These are phyloP conservation scores for Aspergillus intermedius DNA, from an alignment of 2,329 filamentous ascomycete genomes.

Conservation along the genomic window DNA sequence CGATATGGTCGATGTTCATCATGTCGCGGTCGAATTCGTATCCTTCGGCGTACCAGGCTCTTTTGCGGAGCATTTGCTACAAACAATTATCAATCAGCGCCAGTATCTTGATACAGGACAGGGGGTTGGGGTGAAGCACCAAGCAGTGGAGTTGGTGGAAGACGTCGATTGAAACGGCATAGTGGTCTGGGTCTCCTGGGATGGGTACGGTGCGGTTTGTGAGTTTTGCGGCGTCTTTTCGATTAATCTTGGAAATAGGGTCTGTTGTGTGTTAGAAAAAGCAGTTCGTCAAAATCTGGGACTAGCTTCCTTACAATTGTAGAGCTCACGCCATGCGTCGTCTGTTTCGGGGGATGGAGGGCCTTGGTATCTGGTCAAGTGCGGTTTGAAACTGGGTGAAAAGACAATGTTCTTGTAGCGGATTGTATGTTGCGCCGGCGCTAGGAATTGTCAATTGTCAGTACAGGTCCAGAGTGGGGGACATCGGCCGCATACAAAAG, in stretches of 20 bases:
- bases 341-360: conserved; percentile 5
- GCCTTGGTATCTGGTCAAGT: conserved; percentile 6
- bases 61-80: conserved; percentile 1
- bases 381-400: conserved; percentile 1
- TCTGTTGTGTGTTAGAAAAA: background rate
- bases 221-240: conserved; percentile 4
- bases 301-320: background rate
- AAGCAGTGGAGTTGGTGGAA: conserved; percentile 21
- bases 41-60: background rate
- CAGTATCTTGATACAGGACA: background rate
- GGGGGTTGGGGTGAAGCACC: conserved; percentile 7
- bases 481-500: too few relatives aligned
- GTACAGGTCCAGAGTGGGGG: too few relatives aligned
- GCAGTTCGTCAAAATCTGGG: background rate
- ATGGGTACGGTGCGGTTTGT: conserved; percentile 9
- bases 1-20: conserved; percentile 8
- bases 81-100: background rate
- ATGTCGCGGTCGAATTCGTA: background rate
- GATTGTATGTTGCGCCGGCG: conserved; percentile 6
- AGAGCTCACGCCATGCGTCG: conserved; percentile 8
- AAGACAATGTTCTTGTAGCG: conserved; percentile 7
- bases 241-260: background rate
- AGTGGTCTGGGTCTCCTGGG: conserved; percentile 5
- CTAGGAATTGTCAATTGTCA: background rate
- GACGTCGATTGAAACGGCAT: conserved; percentile 8